Percentiles rank a stretch among this genome's conserved stretches.
Conservation (phyloP, 2,329 filamentous ascomycete genomes). For the Dactylellina sp. region DNA sequence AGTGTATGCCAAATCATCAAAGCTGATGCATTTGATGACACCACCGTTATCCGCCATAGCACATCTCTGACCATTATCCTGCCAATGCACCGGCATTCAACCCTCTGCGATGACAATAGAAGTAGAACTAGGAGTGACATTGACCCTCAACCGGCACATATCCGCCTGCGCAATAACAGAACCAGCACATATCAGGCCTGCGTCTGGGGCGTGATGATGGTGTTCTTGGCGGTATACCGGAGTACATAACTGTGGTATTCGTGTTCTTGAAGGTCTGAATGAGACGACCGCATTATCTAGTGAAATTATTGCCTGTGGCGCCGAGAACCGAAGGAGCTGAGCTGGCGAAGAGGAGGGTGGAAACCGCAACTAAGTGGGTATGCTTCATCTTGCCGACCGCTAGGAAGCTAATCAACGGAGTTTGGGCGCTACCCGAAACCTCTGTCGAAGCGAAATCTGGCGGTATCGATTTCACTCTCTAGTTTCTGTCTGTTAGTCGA, state of each 20-base stretch:
- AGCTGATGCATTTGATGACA: slow-evolving; percentile 14
- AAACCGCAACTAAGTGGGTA: neutral
- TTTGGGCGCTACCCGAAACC: neutral
- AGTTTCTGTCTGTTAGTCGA: too few species aligned
- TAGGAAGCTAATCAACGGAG: neutral
- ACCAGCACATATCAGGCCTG: slow-evolving; percentile 13
- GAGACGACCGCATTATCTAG: slow-evolving; percentile 35
- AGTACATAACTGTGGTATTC: slow-evolving; percentile 29
- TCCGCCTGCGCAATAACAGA: slow-evolving; percentile 19
- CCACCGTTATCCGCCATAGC: slow-evolving; percentile 42
- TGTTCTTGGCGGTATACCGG: slow-evolving; percentile 33
- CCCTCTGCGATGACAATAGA: slow-evolving; percentile 49
- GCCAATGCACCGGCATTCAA: slow-evolving; percentile 51
- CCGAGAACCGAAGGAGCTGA: slow-evolving; percentile 16
- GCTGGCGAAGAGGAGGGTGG: slow-evolving; percentile 12
- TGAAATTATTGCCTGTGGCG: slow-evolving; percentile 45
- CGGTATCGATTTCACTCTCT: neutral
- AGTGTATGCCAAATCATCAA: slow-evolving; percentile 33
- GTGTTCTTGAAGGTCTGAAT: slow-evolving; percentile 30
- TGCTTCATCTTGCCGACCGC: slow-evolving; percentile 18
- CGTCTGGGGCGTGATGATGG: slow-evolving; percentile 30
- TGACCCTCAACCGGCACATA: slow-evolving; percentile 40
- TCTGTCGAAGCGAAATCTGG: neutral
- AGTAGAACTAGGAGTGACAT: slow-evolving; percentile 37
- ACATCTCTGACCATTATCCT: slow-evolving; percentile 30